Evolutionary conservation across 148 eudicot species (phyloP).

Genomic region (Amaranthus hypochondriacus): DNA sequence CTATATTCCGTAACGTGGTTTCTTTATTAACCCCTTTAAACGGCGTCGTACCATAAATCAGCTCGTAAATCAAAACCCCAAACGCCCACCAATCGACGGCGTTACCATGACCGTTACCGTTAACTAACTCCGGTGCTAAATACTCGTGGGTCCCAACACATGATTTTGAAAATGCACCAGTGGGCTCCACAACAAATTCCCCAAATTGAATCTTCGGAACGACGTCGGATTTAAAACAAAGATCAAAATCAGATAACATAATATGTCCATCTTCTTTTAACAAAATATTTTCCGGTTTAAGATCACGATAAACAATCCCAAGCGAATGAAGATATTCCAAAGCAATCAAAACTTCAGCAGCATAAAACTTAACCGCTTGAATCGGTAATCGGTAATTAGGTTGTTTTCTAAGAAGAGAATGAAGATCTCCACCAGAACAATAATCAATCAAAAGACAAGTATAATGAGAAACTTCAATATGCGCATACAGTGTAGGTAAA

Average conservation of each 20-base stretch:
- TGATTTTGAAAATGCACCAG: slow-evolving; percentile 55
- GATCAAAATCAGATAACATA: slow-evolving; percentile 74
- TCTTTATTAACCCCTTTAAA: slow-evolving; percentile 68
- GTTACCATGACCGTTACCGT: slow-evolving; percentile 72
- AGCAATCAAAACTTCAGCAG: slow-evolving; percentile 57
- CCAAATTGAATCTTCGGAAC: slow-evolving; percentile 31
- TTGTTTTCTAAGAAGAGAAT: slow-evolving; percentile 51
- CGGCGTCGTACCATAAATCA: slow-evolving; percentile 64
- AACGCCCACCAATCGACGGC: slow-evolving; percentile 96
- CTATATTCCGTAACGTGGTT: slow-evolving; percentile 61
- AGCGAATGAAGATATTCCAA: slow-evolving; percentile 65
- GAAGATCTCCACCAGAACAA: slow-evolving; percentile 74
- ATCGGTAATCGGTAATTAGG: slow-evolving; percentile 43
- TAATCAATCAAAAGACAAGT: slow-evolving; percentile 73
- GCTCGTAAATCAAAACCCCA: slow-evolving; percentile 61
- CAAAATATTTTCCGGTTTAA: slow-evolving; percentile 67
- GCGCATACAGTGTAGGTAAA: slow-evolving; percentile 81
- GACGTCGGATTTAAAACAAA: slow-evolving; percentile 55
- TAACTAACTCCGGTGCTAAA: slow-evolving; percentile 65
- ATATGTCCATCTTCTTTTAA: slow-evolving; percentile 65
- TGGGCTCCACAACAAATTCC: slow-evolving; percentile 71
- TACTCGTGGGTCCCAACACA: slow-evolving; percentile 93
- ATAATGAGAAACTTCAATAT: slow-evolving; percentile 67
- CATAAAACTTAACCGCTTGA: slow-evolving; percentile 56
- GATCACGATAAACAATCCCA: slow-evolving; percentile 68